Conservation (phyloP, 192 early-diverging fungal genomes). For the Backusella luteola region DNA sequence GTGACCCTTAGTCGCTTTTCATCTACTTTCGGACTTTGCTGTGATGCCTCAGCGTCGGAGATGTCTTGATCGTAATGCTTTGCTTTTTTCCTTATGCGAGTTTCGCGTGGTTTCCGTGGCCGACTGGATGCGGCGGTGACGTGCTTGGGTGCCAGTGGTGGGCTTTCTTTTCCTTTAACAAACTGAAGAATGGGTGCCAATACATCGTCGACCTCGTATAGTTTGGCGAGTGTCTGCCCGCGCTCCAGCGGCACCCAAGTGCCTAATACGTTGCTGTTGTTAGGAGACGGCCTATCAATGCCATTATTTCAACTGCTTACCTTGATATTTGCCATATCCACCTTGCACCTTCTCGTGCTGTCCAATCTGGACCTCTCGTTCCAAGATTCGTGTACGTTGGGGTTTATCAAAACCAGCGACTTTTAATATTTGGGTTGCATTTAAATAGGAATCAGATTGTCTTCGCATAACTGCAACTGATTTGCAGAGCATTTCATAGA, state of each 20-base stretch:
- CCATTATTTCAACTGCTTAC: conserved; percentile 47
- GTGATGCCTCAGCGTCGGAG: neutral
- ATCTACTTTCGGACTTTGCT: neutral
- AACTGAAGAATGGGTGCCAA: conserved; percentile 83
- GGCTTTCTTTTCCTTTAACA: conserved; percentile 55
- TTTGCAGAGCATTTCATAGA: conserved; percentile 89
- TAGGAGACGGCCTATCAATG: too few species aligned
- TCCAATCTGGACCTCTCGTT: conserved; percentile 83
- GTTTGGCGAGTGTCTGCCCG: conserved; percentile 72
- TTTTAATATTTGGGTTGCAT: conserved; percentile 97
- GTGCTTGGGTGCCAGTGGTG: conserved; percentile 58
- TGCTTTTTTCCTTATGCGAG: conserved; percentile 4
- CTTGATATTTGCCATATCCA: conserved; percentile 96
- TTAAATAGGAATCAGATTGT: conserved; percentile 84
- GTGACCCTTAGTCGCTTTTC: neutral
- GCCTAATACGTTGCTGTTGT: conserved; percentile 19
- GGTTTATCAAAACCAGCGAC: conserved; percentile 93
- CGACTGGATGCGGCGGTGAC: conserved; percentile 40
- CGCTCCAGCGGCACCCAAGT: conserved; percentile 84
- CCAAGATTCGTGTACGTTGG: conserved; percentile 86
- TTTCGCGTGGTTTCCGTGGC: conserved; percentile 47
- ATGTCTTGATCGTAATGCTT: neutral
- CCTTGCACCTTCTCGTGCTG: conserved; percentile 95
- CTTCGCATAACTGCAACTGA: conserved; percentile 75
- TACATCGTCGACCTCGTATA: conserved; percentile 72